phyloP scores from a whole-genome alignment of 192 early-diverging fungal species.

The Backusella sp. region DNA sequence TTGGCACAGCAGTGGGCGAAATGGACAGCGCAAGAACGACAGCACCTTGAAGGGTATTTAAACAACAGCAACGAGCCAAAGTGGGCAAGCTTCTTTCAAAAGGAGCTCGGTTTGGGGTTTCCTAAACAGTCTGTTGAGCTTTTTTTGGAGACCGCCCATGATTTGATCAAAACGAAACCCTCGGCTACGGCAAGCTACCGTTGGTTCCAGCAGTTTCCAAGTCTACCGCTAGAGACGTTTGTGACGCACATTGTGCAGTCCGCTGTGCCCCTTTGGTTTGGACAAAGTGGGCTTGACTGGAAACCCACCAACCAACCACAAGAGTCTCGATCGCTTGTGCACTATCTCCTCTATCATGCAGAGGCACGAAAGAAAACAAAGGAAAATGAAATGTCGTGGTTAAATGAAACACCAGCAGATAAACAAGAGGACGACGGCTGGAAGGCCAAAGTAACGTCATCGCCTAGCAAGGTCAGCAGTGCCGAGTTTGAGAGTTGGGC shows the following conservation, averaged over 20 bases:
- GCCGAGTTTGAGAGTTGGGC: conserved; percentile 8
- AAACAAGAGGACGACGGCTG: neutral
- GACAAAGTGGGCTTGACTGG: neutral
- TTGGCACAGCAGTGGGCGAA: neutral
- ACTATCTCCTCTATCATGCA: neutral
- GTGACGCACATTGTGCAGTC: neutral
- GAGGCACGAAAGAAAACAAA: neutral
- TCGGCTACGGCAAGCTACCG: neutral
- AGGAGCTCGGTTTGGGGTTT: neutral
- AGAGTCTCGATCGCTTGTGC: neutral
- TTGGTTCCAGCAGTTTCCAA: neutral
- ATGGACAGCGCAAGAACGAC: neutral
- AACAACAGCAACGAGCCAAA: neutral
- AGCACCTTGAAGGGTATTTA: neutral
- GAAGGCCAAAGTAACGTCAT: neutral
- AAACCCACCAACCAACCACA: neutral
- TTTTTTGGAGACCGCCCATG: conserved; percentile 3
- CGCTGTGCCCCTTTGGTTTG: conserved; percentile 18
- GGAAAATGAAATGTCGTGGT: neutral
- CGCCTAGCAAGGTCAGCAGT: neutral
- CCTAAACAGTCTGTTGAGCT: neutral
- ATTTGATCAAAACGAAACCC: neutral
- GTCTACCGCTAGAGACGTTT: neutral
- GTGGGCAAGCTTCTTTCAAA: neutral
- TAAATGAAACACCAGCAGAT: neutral